Conservation (phyloP, 179 eudicot species). For the Carnegiea gigantea region DNA sequence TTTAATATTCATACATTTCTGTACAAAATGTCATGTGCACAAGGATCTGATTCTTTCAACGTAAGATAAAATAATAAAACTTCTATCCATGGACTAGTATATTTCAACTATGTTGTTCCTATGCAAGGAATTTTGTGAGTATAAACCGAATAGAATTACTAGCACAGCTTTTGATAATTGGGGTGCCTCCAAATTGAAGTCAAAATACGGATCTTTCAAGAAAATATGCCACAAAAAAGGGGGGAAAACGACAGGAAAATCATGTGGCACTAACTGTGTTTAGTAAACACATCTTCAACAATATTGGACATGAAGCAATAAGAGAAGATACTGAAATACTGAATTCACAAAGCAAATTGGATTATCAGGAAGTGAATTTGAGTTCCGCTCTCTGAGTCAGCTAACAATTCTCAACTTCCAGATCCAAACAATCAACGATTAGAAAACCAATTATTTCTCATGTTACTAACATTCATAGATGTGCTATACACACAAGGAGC, state of each 20-base stretch:
- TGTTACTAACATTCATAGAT: neutral
- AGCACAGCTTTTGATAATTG: neutral
- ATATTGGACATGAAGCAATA: slow-evolving; percentile 2
- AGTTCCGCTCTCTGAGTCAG: neutral
- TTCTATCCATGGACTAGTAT: slow-evolving; percentile 4
- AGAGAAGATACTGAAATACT: neutral
- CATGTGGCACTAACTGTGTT: slow-evolving; percentile 17
- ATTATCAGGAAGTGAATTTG: neutral
- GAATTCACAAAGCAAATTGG: neutral
- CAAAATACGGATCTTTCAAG: too few species aligned
- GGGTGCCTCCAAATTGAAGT: neutral
- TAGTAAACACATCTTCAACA: neutral
- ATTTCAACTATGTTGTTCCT: neutral
- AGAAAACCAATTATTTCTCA: neutral
- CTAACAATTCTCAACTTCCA: neutral
- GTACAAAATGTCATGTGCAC: neutral
- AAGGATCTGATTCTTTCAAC: neutral
- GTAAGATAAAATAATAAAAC: neutral
- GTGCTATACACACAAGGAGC: slow-evolving; percentile 15
- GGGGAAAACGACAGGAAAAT: neutral
- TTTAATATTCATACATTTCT: neutral
- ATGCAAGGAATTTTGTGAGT: neutral
- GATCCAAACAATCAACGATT: neutral
- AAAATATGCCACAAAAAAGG: too few species aligned
- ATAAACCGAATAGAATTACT: neutral